Evolutionary conservation across 129 eudicot species (phyloP).

Genomic region (Helianthus annuus): DNA sequence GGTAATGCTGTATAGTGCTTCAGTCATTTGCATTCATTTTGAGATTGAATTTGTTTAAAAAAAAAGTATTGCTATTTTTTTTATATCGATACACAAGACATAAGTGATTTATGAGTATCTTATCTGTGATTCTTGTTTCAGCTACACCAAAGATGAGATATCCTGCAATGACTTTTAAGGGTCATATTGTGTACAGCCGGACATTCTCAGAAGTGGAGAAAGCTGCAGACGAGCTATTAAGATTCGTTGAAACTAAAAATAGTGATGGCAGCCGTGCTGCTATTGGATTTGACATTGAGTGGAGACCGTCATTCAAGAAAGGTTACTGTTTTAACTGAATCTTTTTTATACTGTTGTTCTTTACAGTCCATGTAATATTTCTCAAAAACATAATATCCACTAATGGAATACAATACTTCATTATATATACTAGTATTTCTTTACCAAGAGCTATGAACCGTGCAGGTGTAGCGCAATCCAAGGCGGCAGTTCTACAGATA

Average conservation of each 20-base stretch:
- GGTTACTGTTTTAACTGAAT: conserved; percentile 37
- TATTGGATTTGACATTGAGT: conserved; percentile 85
- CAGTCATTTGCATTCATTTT: conserved; percentile 6
- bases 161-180: conserved; percentile 63
- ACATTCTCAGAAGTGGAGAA: conserved; percentile 70
- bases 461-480: conserved; percentile 68
- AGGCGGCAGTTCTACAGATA: conserved; percentile 85
- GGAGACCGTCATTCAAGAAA: conserved; percentile 72
- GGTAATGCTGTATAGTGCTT: neutral
- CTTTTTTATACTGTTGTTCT: neutral
- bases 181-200: conserved; percentile 68
- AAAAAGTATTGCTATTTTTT: neutral
- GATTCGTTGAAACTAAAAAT: conserved; percentile 54
- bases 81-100: neutral
- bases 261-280: conserved; percentile 39
- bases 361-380: neutral
- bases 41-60: neutral
- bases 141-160: conserved; percentile 33
- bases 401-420: neutral
- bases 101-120: neutral
- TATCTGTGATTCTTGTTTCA: conserved; percentile 35
- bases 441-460: conserved; percentile 24
- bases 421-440: neutral
- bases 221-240: conserved; percentile 61
- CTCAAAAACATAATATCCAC: conserved; percentile 16